Percentiles rank a stretch among this genome's conserved stretches.
Evolutionary conservation across 2,329 filamentous ascomycete species (phyloP).

Genomic region (Aspergillus versicolor): DNA sequence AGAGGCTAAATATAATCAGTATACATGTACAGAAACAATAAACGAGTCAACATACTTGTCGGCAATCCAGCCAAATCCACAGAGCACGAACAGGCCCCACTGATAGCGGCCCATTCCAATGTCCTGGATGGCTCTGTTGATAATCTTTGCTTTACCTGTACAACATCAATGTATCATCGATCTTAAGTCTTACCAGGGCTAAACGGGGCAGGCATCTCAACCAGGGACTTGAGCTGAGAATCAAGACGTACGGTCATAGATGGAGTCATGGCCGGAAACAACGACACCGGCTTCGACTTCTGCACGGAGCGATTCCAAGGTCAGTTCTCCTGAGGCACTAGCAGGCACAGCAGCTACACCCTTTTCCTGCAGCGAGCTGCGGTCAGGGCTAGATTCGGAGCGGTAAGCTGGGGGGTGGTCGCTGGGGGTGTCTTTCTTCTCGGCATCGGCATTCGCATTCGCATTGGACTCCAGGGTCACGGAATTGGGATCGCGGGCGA

Average conservation of each 20-base stretch:
- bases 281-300: constrained; percentile 64
- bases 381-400: not conserved
- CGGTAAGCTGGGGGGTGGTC: not conserved
- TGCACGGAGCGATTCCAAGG: constrained; percentile 66
- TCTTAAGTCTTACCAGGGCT: not conserved
- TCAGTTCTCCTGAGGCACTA: constrained; percentile 44
- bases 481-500: not conserved
- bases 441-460: too few relatives aligned
- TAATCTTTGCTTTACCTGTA: constrained; percentile 70
- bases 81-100: constrained; percentile 77
- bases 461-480: not conserved
- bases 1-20: constrained; percentile 53
- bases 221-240: not conserved
- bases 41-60: constrained; percentile 64
- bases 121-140: constrained; percentile 82
- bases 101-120: constrained; percentile 89
- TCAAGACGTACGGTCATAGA: constrained; percentile 69
- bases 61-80: constrained; percentile 82
- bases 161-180: too few relatives aligned
- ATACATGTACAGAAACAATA: too few relatives aligned
- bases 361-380: constrained; percentile 3
- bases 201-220: not conserved
- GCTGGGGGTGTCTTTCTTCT: too few relatives aligned
- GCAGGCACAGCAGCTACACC: constrained; percentile 16
- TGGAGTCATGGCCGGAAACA: constrained; percentile 58